Base-by-base conservation (phyloP, 176 grass and related monocot species). In the Oryza longistaminata region DNA sequence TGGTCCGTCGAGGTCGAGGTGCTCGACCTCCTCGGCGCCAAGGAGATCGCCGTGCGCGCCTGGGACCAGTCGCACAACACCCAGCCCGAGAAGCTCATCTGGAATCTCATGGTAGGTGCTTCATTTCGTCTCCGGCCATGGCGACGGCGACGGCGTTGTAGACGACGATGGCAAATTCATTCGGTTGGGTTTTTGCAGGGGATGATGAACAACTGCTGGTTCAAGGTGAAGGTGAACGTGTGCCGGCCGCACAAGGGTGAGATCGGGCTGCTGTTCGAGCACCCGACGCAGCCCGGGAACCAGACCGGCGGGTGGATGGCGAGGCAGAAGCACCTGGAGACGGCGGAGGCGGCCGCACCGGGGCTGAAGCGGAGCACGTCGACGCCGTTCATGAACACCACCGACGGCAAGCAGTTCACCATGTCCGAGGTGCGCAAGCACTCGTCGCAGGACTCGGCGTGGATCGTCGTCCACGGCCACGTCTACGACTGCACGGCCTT, bases 151-250 rank as follows among this genome's bases (percentile, higher is more conserved):
- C 17, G 46, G 9, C 3, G 7, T 15, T 65, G 9, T 43, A 67
- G 46, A 48, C 46, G 46, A 48, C 46, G 14, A 71, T 21, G 13
- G 50, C 16, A 21, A 53, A 7, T 21, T 7, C 52, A 58, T 58
- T 31, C 29, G 14, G 17, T 8, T 12, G 6, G 3, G 7, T 44
- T 13, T 13, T 78, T 64, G 27, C 79, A 98, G 95, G 96, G 96
- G 24, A 99, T 99, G 96, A 96, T 99, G 96, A 99, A 96, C 91
- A 99, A 99, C 70, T 99, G 96, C 84, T 99, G 96, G 96, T 99
- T 99, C 90, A 96, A 85, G 84, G 90, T 96, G 50, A 95, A 92
- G 83, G 81, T 94, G 70, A 96, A 94, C 84, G 86, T 92, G 88
- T 99, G 96, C 78, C 76, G 92, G 9, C 95, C 90, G 7, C 86